Evolutionary conservation across 805 yeast species (phyloP), one percentile per base, ranked within the genome.

Genomic region (Saccharomycopsis fibuligera): DNA sequence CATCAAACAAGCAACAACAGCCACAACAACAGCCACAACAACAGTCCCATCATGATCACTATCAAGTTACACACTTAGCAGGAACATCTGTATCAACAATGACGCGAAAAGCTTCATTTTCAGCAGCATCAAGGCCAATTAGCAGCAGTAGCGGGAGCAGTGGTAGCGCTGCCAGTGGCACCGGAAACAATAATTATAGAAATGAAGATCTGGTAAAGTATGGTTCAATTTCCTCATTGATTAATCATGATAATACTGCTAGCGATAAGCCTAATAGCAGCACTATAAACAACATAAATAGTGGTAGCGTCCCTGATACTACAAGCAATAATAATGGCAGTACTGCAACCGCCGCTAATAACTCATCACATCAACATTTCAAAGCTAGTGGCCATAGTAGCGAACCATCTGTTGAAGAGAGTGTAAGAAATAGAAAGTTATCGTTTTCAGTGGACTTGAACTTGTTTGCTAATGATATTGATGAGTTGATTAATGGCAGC

Each of bases 401-500:
- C 22, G 14, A 29, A 16, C 38, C 38, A 24, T 14, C 5, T 3
- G 16, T 35, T 16, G 25, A 25, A 25, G 29, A 21, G 8, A 45
- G 39, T 19, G 37, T 24, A 24, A 17, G 17, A n/a, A 27, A 21
- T 24, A 33, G 29, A n/a, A 19, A 21, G 29, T 33, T 42, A 30
- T 21, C 23, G 8, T 43, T 19, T 43, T 27, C 30, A 8, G 35
- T 43, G 17, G 50, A 50, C 42, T 33, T 46, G 5, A 45, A 29
- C n/a, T 22, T 35, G 2, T 35, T 50, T 6, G 47, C 49, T 3
- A 19, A 42, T 10, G 50, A 50, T 23, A 25, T 50, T 17, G 41
- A 46, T 19, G 25, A 41, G 4, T 33, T 48, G 27, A 33, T 46
- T 6, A 33, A 31, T 4, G 16, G 22, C 19, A 37, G 47, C 5